phyloP scores from a whole-genome alignment of 2,329 filamentous ascomycete species.

The Fusarium pseudograminearum region DNA sequence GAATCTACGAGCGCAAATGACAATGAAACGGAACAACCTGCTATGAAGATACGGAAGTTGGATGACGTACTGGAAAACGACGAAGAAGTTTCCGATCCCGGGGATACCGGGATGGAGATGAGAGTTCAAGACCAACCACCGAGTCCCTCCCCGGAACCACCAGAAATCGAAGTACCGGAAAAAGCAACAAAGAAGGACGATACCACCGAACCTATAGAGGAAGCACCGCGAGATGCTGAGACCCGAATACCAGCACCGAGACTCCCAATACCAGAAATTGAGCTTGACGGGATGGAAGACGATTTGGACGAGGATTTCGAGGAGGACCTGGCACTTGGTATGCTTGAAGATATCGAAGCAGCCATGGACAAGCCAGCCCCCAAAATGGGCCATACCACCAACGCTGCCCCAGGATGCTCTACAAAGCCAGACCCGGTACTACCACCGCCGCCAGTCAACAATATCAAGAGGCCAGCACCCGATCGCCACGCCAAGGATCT shows the following conservation, averaged over 20 bases:
- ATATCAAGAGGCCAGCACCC: background rate
- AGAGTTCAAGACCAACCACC: background rate
- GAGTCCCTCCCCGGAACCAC: background rate
- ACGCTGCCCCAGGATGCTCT: background rate
- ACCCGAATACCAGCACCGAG: background rate
- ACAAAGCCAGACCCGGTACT: background rate
- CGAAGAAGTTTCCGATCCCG: constrained; percentile 15
- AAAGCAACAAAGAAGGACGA: background rate
- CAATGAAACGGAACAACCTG: background rate
- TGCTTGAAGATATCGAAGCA: constrained; percentile 43
- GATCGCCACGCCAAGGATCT: constrained; percentile 40
- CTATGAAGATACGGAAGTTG: constrained; percentile 17
- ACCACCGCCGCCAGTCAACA: background rate
- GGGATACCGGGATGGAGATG: background rate
- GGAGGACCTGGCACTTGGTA: constrained; percentile 45
- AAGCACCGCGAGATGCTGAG: background rate
- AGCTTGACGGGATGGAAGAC: constrained; percentile 41
- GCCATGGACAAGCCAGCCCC: constrained; percentile 12
- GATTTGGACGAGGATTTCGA: constrained; percentile 46
- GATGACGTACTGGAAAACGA: constrained; percentile 29
- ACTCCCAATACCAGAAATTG: background rate
- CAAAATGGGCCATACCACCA: background rate
- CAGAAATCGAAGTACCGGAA: background rate
- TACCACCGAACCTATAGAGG: background rate
- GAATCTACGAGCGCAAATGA: background rate